Evolutionary conservation across 2,329 filamentous ascomycete genomes (phyloP), one percentile per base, ranked within the genome.

Genomic region (Helminthosporium solani): DNA sequence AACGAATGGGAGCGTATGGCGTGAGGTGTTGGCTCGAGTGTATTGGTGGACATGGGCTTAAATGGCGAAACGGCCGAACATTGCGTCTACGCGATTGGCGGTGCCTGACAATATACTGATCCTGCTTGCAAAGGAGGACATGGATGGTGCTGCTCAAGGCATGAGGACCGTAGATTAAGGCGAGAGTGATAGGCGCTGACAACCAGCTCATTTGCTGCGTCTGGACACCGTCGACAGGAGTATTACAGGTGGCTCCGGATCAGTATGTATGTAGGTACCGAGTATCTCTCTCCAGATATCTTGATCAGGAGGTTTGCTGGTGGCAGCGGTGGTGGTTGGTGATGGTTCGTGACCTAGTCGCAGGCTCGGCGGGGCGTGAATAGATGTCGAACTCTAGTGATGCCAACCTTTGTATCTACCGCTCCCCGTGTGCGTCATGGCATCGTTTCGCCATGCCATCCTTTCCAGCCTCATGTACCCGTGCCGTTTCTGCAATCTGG

Each of bases 401-500:
- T n/a, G n/a, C n/a, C n/a, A n/a, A n/a, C n/a, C n/a, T n/a, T n/a
- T n/a, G n/a, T n/a, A n/a, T n/a, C n/a, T n/a, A n/a, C n/a, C n/a
- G 5, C 6, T 25, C 23, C 23, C 5, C 23, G 9, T 25, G 23
- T 25, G 23, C 23, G 23, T 25, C 23, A 9, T 5, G 5, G 23
- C 23, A 25, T 25, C 23, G 9, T 25, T 6, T 25, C 23, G 23
- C 23, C 23, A 25, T 25, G 52, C 47, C 50, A 49, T 56, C 49
- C 49, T 33, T 46, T 50, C 52, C 57, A 54, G 53, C 56, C 52
- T 54, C 47, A 52, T 56, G 54, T 57, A 53, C 55, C n/a, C 52
- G 55, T 57, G 60, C 60, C 56, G 58, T 44, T 50, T n/a, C n/a
- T 51, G 50, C 55, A 49, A 56, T 58, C 54, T 63, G 47, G 49